These are phyloP conservation scores for Suillus luteus DNA, from an alignment of 768 basidiomycete genomes.

Conservation along the genomic window DNA sequence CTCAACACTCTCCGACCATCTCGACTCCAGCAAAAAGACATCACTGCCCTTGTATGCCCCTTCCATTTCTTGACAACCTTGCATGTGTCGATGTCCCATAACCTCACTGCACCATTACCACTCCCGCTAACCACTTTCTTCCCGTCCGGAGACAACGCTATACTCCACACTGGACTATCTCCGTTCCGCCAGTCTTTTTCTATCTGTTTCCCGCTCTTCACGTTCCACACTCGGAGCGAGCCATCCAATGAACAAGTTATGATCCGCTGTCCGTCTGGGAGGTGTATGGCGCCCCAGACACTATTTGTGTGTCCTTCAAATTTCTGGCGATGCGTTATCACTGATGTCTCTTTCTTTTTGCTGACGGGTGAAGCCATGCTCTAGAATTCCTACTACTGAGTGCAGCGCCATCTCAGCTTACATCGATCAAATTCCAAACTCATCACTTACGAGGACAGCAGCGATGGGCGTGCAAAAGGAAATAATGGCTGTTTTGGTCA, in stretches of 20 bases:
- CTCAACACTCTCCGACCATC: no score
- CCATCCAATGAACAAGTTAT: not conserved
- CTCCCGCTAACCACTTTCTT: slow-evolving; percentile 1
- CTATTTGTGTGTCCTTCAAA: not conserved
- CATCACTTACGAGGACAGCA: not conserved
- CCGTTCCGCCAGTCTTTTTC: not conserved
- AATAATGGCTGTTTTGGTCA: not conserved
- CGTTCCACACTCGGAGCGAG: not conserved
- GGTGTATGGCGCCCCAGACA: not conserved
- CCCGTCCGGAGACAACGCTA: not conserved
- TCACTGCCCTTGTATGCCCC: not conserved
- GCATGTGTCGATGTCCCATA: not conserved
- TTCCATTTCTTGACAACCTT: not conserved
- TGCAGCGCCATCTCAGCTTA: not conserved
- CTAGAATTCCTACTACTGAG: not conserved
- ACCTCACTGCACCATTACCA: not conserved
- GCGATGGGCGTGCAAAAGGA: not conserved
- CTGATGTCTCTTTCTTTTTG: not conserved
- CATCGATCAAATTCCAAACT: not conserved
- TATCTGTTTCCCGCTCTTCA: not conserved
- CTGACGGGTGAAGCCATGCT: not conserved
- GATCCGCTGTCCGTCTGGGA: not conserved
- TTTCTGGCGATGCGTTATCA: not conserved
- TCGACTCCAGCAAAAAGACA: no score
- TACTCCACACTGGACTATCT: not conserved